A percentile compares a stretch with the other conserved stretches of the same genome.
Evolutionary conservation across 176 grass and related monocot species (phyloP).

Genomic region (Stipa capillata): DNA sequence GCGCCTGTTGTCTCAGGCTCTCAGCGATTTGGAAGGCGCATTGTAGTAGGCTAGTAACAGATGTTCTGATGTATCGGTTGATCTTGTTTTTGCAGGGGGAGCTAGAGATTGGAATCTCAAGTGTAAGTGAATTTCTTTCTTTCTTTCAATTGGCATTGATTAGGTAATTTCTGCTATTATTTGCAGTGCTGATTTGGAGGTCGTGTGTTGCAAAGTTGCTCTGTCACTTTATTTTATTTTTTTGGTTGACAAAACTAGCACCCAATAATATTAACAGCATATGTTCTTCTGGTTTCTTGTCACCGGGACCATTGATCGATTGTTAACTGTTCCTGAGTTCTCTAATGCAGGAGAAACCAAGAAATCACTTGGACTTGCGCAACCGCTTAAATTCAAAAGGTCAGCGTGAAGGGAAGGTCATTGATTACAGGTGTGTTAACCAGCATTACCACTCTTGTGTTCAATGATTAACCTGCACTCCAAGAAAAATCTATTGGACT

Average conservation of each 20-base stretch:
- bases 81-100: constrained; percentile 58
- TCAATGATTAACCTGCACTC: not conserved
- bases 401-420: constrained; percentile 90
- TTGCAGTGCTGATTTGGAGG: not conserved
- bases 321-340: not conserved
- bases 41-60: not conserved
- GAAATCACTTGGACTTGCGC: constrained; percentile 87
- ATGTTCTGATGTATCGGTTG: not conserved
- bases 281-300: not conserved
- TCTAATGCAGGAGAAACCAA: constrained; percentile 85
- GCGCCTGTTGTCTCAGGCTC: not conserved
- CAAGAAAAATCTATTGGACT: not conserved
- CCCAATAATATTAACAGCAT: too few relatives aligned
- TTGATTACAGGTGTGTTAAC: constrained; percentile 77
- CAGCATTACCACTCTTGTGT: not conserved
- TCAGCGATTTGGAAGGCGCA: not conserved
- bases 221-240: not conserved
- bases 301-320: not conserved
- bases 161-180: not conserved
- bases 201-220: not conserved
- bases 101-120: constrained; percentile 73
- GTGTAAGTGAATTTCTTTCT: constrained; percentile 41
- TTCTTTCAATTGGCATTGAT: not conserved
- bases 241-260: not conserved
- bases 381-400: constrained; percentile 91